Base-by-base conservation (phyloP, 2,329 filamentous ascomycete genomes). In the Fusarium sp. region DNA sequence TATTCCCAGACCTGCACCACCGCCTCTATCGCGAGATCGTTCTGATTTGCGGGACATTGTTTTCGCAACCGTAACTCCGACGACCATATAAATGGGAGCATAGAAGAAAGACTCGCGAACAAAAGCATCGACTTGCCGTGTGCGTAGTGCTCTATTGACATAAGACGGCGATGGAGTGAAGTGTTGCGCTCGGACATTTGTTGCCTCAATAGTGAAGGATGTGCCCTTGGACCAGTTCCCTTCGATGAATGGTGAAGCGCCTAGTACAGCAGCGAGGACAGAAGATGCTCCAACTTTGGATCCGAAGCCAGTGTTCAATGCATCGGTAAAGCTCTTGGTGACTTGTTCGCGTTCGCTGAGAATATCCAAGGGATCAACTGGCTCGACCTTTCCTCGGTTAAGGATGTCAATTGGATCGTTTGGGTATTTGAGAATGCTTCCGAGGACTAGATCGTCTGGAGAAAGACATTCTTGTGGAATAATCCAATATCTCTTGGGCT, bases 401-500 rank as follows among this genome's bases (percentile, higher is more conserved):
- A 68, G 58, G 18, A 66, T 53, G n/a, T 68, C 63, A 27, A 68
- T 59, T 11, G 63, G 53, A 21, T 68, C 63, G 16, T 57, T 59
- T 42, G 66, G 66, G 25, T 47, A 55, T 42, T 66, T 68, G 18
- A 68, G 48, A 18, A 66, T 43, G 45, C 23, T 63, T 7, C 66
- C 66, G 7, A 68, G 58, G 21, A 50, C 57, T 13, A 68, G n/a
- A 23, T 68, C 66, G 2, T 54, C 50, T 27, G 63, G 63, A 20
- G 48, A 18, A 8, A 68, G 58, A 8, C 54, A 63, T 40, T 63
- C 63, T 20, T 63, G 66, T 14, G 66, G 63, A 40, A 68, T 54
- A 9, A 68, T 68, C 66, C 66, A 68, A 42, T 68, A 48, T 28
- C 62, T 68, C 42, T 63, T 68, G 8, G 53, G 30, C 46, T 43